These are phyloP conservation scores for Thielaviopsis cerberus DNA, from an alignment of 2,329 filamentous ascomycete species.

Conservation along the genomic window DNA sequence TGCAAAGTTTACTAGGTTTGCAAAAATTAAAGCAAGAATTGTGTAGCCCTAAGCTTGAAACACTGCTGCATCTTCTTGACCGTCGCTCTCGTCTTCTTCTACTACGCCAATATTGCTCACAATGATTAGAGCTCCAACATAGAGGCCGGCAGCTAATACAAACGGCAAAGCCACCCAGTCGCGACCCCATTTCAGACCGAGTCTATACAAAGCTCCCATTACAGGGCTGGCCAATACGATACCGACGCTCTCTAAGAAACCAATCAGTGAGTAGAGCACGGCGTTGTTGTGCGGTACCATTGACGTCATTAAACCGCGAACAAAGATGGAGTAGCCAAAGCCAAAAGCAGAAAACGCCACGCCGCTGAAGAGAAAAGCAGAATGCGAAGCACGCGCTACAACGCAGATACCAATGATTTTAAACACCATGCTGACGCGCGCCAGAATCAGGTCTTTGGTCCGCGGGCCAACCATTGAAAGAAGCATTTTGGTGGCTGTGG, in stretches of 20 bases:
- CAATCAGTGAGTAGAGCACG: conserved; percentile 13
- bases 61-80: background rate
- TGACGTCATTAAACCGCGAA: conserved; percentile 13
- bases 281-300: conserved; percentile 12
- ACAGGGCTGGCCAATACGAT: conserved; percentile 12
- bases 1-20: no score
- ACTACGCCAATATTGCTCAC: conserved; percentile 6
- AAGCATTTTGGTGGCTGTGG: conserved; percentile 2
- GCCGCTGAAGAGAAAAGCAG: conserved; percentile 6
- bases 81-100: conserved; percentile 1
- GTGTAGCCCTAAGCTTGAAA: background rate
- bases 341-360: conserved; percentile 9
- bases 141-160: conserved; percentile 9
- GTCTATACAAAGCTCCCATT: conserved; percentile 12
- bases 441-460: conserved; percentile 11
- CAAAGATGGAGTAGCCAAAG: conserved; percentile 11
- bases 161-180: conserved; percentile 13
- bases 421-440: conserved; percentile 13
- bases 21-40: no score
- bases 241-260: conserved; percentile 13
- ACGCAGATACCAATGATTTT: conserved; percentile 11
- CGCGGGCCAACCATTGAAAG: conserved; percentile 1
- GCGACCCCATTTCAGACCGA: conserved; percentile 10
- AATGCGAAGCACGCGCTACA: conserved; percentile 5
- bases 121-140: conserved; percentile 9